Conservation (phyloP, 2,329 filamentous ascomycete genomes). For the Westerdykella ornata region DNA sequence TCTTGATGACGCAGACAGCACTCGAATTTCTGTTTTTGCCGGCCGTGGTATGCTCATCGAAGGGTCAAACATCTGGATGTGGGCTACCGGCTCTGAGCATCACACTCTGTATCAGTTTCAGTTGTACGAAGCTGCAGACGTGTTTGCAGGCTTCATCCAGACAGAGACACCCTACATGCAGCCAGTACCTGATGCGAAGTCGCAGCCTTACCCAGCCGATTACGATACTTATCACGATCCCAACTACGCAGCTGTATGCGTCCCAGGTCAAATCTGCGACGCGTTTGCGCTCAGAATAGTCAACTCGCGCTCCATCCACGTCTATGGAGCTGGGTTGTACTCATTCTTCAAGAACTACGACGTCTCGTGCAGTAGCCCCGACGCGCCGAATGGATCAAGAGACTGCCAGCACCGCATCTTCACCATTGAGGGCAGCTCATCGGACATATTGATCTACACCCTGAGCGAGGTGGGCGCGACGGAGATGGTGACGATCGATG, state of each 20-base stretch:
- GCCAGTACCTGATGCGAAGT: slow-evolving; percentile 66
- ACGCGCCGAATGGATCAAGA: slow-evolving; percentile 25
- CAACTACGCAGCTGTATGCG: slow-evolving; percentile 50
- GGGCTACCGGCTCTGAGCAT: slow-evolving; percentile 62
- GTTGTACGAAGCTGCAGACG: slow-evolving; percentile 65
- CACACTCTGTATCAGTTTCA: slow-evolving; percentile 73
- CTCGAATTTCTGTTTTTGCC: slow-evolving; percentile 75
- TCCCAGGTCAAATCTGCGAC: slow-evolving; percentile 18
- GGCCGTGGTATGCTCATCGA: slow-evolving; percentile 78
- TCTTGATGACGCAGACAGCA: slow-evolving; percentile 67
- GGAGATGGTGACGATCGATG: slow-evolving; percentile 45
- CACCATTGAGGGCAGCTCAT: slow-evolving; percentile 41
- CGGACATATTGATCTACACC: slow-evolving; percentile 40
- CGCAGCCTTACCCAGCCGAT: slow-evolving; percentile 55
- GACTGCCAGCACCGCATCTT: slow-evolving; percentile 49
- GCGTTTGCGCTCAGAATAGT: slow-evolving; percentile 61
- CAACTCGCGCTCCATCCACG: slow-evolving; percentile 49
- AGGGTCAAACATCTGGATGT: slow-evolving; percentile 44
- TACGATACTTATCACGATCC: slow-evolving; percentile 56
- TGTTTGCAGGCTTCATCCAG: slow-evolving; percentile 80
- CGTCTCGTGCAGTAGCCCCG: slow-evolving; percentile 27
- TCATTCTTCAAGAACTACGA: slow-evolving; percentile 62
- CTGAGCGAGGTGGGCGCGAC: slow-evolving; percentile 45
- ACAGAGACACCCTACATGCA: slow-evolving; percentile 85
- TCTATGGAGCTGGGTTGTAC: slow-evolving; percentile 63